Evolutionary conservation across 176 grass and related monocot genomes (phyloP).

Genomic region (Oryza punctata): DNA sequence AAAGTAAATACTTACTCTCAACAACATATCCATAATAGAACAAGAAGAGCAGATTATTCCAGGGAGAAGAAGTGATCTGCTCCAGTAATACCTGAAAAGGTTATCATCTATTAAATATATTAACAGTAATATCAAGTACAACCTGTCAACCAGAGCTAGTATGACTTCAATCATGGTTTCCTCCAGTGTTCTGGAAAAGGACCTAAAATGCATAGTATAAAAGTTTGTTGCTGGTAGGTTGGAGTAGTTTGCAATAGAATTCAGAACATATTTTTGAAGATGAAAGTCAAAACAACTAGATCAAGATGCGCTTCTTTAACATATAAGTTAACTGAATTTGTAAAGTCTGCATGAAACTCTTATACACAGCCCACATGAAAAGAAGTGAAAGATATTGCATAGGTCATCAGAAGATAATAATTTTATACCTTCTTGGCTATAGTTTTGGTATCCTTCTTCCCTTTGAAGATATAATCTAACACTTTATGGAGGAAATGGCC

Average conservation of each 20-base stretch:
- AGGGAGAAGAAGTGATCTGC: slow-evolving; percentile 79
- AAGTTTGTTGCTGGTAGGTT: not conserved
- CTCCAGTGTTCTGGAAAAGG: not conserved
- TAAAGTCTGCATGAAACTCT: not conserved
- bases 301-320: not conserved
- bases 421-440: slow-evolving; percentile 84
- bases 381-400: not conserved
- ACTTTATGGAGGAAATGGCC: slow-evolving; percentile 81
- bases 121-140: not conserved
- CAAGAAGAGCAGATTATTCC: slow-evolving; percentile 85
- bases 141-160: not conserved
- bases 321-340: not conserved
- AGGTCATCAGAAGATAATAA: not conserved
- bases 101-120: slow-evolving; percentile 28
- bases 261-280: not conserved
- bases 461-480: slow-evolving; percentile 87
- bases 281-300: not conserved
- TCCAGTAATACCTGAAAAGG: slow-evolving; percentile 76
- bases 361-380: slow-evolving; percentile 1
- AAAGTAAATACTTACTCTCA: slow-evolving; percentile 76
- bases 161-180: not conserved
- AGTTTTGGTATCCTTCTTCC: slow-evolving; percentile 86
- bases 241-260: slow-evolving; percentile 18
- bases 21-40: slow-evolving; percentile 86
- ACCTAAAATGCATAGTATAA: not conserved